Evolutionary conservation across 1,284 basidiomycete genomes (phyloP), one percentile per base, ranked within the genome.

Genomic region (Tilletiaria anomala): DNA sequence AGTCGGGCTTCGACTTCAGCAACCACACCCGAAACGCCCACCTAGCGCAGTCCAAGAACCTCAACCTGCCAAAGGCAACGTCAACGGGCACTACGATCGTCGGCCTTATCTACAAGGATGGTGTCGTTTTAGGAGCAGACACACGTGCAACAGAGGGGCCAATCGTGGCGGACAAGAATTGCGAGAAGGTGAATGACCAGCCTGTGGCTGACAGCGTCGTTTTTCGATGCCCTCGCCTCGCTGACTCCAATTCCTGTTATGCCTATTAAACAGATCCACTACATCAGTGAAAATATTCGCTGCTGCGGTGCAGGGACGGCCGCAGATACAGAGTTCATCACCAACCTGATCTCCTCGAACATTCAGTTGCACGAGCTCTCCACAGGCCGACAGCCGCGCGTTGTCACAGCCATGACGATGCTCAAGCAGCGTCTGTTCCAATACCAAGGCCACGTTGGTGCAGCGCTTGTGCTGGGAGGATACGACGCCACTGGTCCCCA

Each of bases 221-320:
- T 29, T 3, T 11, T 22, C 5, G 36, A 23, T 3, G 20, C 15
- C 12, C 20, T 36, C 16, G 15, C 15, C 5, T 5, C 19, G 15
- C 19, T 12, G 3, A 17, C 4, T 36, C 32, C 17, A 16, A n/a
- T 16, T 6, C 32, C 32, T 18, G 12, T n/a, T n/a, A n/a, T n/a
- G n/a, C n/a, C n/a, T n/a, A n/a, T n/a, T n/a, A 32, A 34, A 33
- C 41, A 49, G 87, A 99, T 99, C 62, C 93, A 99, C 70, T 97
- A 83, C 53, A 55, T 66, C 19, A 48, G 55, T 17, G 56, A 61
- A 37, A 58, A 54, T 45, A 97, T 99, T 56, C 77, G 91, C 44
- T 99, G 93, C 74, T 96, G 91, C 67, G 93, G 93, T 63, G 93
- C 93, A 3, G 91, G 93, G 45, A 97, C 93, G 3, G 91, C 93